Conservation (phyloP, 2,329 filamentous ascomycete genomes). For the Metarhizium anisopliae region DNA sequence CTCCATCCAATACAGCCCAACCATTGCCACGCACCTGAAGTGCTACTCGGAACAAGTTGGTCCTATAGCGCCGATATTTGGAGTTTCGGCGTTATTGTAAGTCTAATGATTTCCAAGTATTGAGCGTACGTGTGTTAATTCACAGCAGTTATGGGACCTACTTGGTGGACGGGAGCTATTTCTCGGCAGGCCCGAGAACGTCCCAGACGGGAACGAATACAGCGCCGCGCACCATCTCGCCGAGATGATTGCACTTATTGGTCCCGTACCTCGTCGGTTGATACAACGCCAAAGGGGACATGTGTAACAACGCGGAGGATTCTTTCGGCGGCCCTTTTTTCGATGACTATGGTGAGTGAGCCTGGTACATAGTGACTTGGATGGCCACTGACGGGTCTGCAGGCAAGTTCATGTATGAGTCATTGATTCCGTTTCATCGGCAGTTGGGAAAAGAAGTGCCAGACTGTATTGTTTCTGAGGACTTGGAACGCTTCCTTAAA, state of each 20-base stretch:
- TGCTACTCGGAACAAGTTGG: not conserved
- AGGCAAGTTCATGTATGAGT: not conserved
- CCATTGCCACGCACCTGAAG: conserved; percentile 9
- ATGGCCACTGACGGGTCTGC: not conserved
- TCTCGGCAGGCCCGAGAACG: not conserved
- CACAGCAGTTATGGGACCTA: not conserved
- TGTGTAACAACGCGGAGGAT: conserved; percentile 1
- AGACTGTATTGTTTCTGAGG: not conserved
- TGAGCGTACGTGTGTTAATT: not conserved
- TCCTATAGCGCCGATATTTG: conserved; percentile 2
- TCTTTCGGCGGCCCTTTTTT: conserved; percentile 1
- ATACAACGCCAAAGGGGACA: not conserved
- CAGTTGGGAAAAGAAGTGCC: not conserved
- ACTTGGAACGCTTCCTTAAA: not conserved
- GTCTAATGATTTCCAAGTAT: not conserved
- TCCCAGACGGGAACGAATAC: not conserved
- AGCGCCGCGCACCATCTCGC: not conserved
- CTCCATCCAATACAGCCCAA: conserved; percentile 12
- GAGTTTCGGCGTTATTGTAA: not conserved
- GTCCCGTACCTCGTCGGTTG: not conserved
- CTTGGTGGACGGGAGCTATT: not conserved
- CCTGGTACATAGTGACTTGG: not conserved
- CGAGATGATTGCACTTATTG: not conserved
- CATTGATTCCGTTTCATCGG: not conserved
- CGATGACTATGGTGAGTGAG: not conserved